phyloP scores from a whole-genome alignment of 495 filamentous ascomycete genomes.

The Talaromyces wortmannii region DNA sequence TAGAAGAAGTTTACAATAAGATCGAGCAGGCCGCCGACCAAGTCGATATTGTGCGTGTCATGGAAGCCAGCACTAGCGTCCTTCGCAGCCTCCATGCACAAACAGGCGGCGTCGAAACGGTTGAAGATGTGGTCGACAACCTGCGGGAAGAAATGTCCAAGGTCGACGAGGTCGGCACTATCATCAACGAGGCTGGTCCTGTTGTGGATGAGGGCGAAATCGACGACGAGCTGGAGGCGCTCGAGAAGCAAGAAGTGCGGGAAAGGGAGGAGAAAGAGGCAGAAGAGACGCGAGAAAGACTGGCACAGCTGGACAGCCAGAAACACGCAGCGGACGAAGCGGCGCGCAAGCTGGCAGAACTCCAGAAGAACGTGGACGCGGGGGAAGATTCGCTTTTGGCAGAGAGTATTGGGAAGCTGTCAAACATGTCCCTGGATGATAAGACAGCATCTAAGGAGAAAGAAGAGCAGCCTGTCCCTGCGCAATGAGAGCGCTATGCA shows the following conservation, averaged over 20 bases:
- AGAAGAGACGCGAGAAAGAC: slow-evolving; percentile 33
- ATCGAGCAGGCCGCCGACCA: slow-evolving; percentile 84
- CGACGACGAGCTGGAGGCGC: slow-evolving; percentile 76
- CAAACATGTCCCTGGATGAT: slow-evolving; percentile 38
- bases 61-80: slow-evolving; percentile 69
- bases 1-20: slow-evolving; percentile 71
- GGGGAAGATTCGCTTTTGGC: slow-evolving; percentile 21
- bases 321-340: slow-evolving; percentile 28
- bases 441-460: slow-evolving; percentile 14
- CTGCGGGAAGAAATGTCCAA: slow-evolving; percentile 74
- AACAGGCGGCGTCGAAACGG: slow-evolving; percentile 68
- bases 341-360: slow-evolving; percentile 16
- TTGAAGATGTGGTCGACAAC: slow-evolving; percentile 66
- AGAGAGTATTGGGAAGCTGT: slow-evolving; percentile 30
- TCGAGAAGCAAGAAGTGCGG: slow-evolving; percentile 62
- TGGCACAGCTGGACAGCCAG: slow-evolving; percentile 36
- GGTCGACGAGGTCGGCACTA: slow-evolving; percentile 74
- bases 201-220: slow-evolving; percentile 76
- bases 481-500: neutral
- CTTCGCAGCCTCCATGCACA: slow-evolving; percentile 66
- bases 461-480: slow-evolving; percentile 4
- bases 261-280: slow-evolving; percentile 45
- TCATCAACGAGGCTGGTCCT: slow-evolving; percentile 56
- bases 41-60: slow-evolving; percentile 68
- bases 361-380: slow-evolving; percentile 8